Base-by-base conservation (phyloP, 441 rosid genomes). In the Euphorbia corollata region DNA sequence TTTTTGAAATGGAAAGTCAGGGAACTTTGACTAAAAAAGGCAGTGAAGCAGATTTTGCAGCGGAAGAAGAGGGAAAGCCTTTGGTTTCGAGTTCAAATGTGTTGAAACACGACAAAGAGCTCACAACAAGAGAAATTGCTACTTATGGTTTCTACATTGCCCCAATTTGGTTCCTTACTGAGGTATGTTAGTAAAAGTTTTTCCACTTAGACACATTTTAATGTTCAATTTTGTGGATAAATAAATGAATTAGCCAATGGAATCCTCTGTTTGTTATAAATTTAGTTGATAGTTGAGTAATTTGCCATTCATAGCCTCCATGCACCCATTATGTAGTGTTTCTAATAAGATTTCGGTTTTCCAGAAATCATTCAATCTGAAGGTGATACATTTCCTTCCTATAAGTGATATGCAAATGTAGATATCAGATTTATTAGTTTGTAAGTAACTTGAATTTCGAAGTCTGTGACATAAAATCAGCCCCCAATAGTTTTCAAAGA, bases 101-200 rank as follows among this genome's bases (percentile, higher is more conserved):
- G 13, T 59, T 66, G 73, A 88, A 80, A 75, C 86, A 73, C 43
- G 80, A 77, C 50, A 90, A 80, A 78, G 84, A 72, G 80, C 80
- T 84, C 65, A 80, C 92, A 0, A 71, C 85, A 1, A 83, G 78
- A 74, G 90, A 94, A 82, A 83, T 90, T 73, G 98, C 94, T 10
- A 76, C 72, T 45, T 84, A 79, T 43, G 97, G 98, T 18, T 88
- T 90, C 81, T 94, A 91, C 76, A 82, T 94, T 61, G 98, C 98
- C 20, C 99, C 99, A 7, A 79, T 94, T 68, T 94, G 99, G 99
- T 94, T 94, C 80, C 74, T 94, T 27, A 94, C 99, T 41, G 99
- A 94, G 97, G 99, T 94, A 73, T 67, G 22, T 70, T 24, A 50
- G 59, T 55, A 41, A 65, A 59, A 22, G 0, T 34, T 63, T 47